Percentiles rank a stretch among this genome's conserved stretches.
These are phyloP conservation scores for Ambrosia hybrid DNA, from an alignment of 140 eudicot species.

Conservation along the genomic window DNA sequence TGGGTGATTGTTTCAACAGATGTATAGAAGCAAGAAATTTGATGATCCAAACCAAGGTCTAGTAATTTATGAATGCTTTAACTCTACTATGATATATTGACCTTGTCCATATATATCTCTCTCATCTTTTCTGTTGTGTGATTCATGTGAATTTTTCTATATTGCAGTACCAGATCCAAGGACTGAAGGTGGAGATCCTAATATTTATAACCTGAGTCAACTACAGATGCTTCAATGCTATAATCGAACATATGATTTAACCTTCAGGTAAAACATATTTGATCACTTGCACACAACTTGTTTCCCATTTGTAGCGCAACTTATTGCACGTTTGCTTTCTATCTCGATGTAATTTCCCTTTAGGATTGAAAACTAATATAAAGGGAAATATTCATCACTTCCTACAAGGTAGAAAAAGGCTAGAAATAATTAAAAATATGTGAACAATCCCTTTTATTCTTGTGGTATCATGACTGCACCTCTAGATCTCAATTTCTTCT, in stretches of 20 bases:
- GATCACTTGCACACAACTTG: neutral
- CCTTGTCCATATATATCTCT: neutral
- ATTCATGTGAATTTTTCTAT: constrained; percentile 9
- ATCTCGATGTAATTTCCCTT: too few relatives aligned
- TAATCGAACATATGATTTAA: constrained; percentile 43
- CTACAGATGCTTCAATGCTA: constrained; percentile 76
- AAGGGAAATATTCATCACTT: neutral
- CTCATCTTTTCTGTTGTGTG: constrained; percentile 4
- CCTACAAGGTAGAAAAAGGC: neutral
- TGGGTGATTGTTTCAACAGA: constrained; percentile 44
- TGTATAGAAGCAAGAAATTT: constrained; percentile 84
- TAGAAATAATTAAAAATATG: constrained; percentile 2
- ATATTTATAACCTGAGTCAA: constrained; percentile 72
- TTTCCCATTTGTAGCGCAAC: too few relatives aligned
- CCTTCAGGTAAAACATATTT: constrained; percentile 40
- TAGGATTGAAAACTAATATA: too few relatives aligned
- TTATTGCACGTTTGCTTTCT: too few relatives aligned
- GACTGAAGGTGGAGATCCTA: constrained; percentile 63
- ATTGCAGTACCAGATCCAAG: constrained; percentile 48
- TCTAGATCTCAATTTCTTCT: constrained; percentile 20
- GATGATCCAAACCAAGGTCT: constrained; percentile 75
- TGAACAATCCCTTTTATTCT: neutral
- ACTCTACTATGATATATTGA: neutral
- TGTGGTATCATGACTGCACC: neutral
- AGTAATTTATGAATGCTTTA: neutral